Base-by-base conservation (phyloP, 345 rosid genomes). In the Brassica carinata region DNA sequence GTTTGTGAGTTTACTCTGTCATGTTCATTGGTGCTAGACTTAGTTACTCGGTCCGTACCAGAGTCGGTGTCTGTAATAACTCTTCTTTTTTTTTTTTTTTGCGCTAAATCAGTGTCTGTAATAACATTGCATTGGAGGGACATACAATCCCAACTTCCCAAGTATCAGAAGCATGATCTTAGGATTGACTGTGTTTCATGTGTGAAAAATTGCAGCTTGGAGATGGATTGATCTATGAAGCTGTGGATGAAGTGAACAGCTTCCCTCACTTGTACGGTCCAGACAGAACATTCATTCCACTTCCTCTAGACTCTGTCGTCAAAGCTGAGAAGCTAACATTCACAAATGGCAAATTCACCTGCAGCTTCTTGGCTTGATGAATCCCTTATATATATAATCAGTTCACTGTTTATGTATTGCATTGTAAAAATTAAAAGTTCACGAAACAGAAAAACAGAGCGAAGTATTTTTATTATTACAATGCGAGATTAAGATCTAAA, bases 231-330 rank as follows among this genome's bases (percentile, higher is more conserved):
- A 68, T 91, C 65, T 90, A 91, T 75, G 98, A 94, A 81, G 87
- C 83, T 67, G 93, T 88, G 65, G 97, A 92, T 83, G 94, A 87
- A 40, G 73, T 63, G 57, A 90, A 89, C 71, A 90, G 87, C 85
- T 94, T 94, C 77, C 97, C 98, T 63, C 98, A 94, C 81, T 92
- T 89, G 78, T 91, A 91, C 31, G 97, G 97, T 7, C 96, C 95
- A 14, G 73, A 87, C 17, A 82, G 85, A 85, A 87, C 89, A 71
- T 94, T 90, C 29, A 38, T 53, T 55, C 91, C 98, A 63, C 94
- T 95, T 27, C 90, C 94, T 34, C 79, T 87, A 40, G 93, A 87
- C 3, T 89, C 83, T 17, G 92, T 95, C 57, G 79, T 81, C 38
- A 89, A 88, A 84, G 90, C 89, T 14, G 98, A 92, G 79, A 92